Evolutionary conservation across 306 rosid genomes (phyloP), one percentile per base, ranked within the genome.

Genomic region (Cicer judaicum): DNA sequence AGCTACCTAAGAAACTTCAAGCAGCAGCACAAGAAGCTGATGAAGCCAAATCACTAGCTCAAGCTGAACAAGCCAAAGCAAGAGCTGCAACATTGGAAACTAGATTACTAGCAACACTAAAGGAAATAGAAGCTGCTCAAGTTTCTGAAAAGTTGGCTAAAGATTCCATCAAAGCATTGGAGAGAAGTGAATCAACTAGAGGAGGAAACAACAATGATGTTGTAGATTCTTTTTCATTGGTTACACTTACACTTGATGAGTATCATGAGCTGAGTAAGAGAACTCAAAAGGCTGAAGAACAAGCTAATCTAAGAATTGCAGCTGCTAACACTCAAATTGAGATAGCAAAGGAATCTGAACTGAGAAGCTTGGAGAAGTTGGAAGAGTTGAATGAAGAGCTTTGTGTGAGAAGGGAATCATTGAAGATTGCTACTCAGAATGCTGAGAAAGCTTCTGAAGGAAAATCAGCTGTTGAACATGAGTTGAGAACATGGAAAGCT

Each of bases 371-470:
- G 76, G 91, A 85, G 75, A 91, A 81, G 83, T 71, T 94, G 68
- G 95, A 91, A 73, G 93, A 88, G 78, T 87, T 90, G 66, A 86
- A 70, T 8, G 80, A 65, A 78, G 94, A 94, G 73, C 76, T 94
- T 76, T 75, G 79, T 71, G 72, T 84, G 4, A 86, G 90, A 82
- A 87, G 72, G 56, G 97, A 91, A 74, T 90, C 89, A 29, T 79
- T 94, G 13, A 86, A 78, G 53, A 68, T 81, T 47, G 98, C 97
- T 21, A 83, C 88, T 78, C 88, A 84, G 62, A 94, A 85, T 74
- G 91, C 93, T 9, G 93, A 90, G 78, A 91, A 81, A 70, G 96
- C 96, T 55, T 76, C 77, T 72, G 90, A 88, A 86, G 89, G 88
- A 61, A 94, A 91, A 79, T 63, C 88, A 80, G 96, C 89, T 4